Evolutionary conservation across 441 rosid genomes (phyloP).

Genomic region (Gossypium gossypioides): DNA sequence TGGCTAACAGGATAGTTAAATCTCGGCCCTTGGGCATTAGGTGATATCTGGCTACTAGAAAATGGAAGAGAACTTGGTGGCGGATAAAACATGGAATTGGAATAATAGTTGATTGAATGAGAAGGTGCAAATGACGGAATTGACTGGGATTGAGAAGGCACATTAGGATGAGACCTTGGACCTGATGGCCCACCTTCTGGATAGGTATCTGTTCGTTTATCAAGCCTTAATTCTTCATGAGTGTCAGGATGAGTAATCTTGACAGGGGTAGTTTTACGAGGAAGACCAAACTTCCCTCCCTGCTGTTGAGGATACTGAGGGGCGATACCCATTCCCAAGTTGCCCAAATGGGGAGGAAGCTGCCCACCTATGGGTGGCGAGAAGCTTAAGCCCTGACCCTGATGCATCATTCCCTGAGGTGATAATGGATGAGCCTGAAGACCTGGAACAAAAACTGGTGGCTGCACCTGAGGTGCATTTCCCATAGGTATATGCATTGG

Average conservation of each 20-base stretch:
- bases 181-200: slow-evolving; percentile 49
- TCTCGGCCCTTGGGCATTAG: slow-evolving; percentile 59
- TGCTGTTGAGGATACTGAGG: slow-evolving; percentile 67
- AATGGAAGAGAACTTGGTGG: slow-evolving; percentile 43
- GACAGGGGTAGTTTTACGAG: not conserved
- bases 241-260: slow-evolving; percentile 73
- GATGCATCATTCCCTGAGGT: slow-evolving; percentile 85
- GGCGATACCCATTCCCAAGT: slow-evolving; percentile 53
- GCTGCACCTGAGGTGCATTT: slow-evolving; percentile 68
- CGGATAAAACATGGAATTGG: slow-evolving; percentile 45
- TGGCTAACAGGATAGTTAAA: slow-evolving; percentile 46
- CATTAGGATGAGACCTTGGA: slow-evolving; percentile 49
- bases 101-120: slow-evolving; percentile 45
- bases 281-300: slow-evolving; percentile 44
- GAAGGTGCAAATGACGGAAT: slow-evolving; percentile 43
- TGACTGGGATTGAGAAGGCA: slow-evolving; percentile 62
- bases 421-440: slow-evolving; percentile 67
- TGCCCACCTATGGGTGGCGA: slow-evolving; percentile 59
- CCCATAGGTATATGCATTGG: slow-evolving; percentile 63
- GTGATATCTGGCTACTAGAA: slow-evolving; percentile 47
- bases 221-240: slow-evolving; percentile 87
- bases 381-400: slow-evolving; percentile 67
- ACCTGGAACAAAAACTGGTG: slow-evolving; percentile 66
- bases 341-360: slow-evolving; percentile 55
- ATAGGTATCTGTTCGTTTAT: slow-evolving; percentile 51